phyloP scores from a whole-genome alignment of 2,329 filamentous ascomycete genomes.

The Aspergillus fumigatiaffinis region DNA sequence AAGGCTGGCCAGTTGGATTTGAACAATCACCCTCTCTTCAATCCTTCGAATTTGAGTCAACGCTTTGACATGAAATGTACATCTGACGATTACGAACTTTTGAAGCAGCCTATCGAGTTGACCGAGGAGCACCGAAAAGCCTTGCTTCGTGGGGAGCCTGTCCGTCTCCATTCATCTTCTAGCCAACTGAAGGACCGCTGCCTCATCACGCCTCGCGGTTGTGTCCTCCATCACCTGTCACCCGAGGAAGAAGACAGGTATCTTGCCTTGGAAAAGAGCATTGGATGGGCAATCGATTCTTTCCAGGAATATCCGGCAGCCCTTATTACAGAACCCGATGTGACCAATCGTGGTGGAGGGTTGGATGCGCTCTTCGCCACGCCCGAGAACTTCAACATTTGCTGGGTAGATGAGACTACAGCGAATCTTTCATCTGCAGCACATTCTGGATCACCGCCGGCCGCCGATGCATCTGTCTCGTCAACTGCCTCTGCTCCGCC shows the following conservation, averaged over 20 bases:
- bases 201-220: constrained; percentile 44
- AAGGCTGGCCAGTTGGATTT: constrained; percentile 34
- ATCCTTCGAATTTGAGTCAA: constrained; percentile 38
- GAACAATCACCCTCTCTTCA: constrained; percentile 38
- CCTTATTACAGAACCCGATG: constrained; percentile 36
- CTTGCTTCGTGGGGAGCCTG: constrained; percentile 39
- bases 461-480: constrained; percentile 20
- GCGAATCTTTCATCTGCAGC: constrained; percentile 24
- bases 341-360: constrained; percentile 43
- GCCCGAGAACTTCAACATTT: constrained; percentile 44
- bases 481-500: constrained; percentile 24
- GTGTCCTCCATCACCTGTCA: constrained; percentile 42
- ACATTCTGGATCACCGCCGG: constrained; percentile 17
- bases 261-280: constrained; percentile 41
- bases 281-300: constrained; percentile 26
- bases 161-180: constrained; percentile 35
- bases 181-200: constrained; percentile 39
- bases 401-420: constrained; percentile 40
- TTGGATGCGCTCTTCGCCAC: constrained; percentile 43
- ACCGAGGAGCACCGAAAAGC: constrained; percentile 42
- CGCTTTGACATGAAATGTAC: constrained; percentile 42
- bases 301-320: constrained; percentile 38
- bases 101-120: constrained; percentile 38
- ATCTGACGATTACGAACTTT: constrained; percentile 36
- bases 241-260: constrained; percentile 45